phyloP scores from a whole-genome alignment of 768 basidiomycete genomes.

The Phaeotremella fagi region DNA sequence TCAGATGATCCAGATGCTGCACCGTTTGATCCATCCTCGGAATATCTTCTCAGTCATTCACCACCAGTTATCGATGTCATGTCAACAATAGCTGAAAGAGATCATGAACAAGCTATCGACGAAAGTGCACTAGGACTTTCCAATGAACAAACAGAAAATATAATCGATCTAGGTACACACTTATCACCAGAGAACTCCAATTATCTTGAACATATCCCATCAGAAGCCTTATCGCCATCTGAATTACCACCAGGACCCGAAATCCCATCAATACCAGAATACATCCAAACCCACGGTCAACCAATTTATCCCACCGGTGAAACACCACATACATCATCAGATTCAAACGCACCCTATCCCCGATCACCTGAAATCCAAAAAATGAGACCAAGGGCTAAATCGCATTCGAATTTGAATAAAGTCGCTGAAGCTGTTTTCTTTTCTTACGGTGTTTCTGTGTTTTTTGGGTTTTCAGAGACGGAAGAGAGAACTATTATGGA shows the following conservation, averaged over 20 bases:
- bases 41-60: conserved; percentile 56
- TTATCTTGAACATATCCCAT: conserved; percentile 29
- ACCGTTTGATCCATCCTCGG: conserved; percentile 52
- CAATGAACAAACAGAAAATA: neutral
- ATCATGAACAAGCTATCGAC: conserved; percentile 17
- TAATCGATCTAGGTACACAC: conserved; percentile 22
- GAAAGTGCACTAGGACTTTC: neutral
- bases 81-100: neutral
- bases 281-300: neutral
- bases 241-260: conserved; percentile 16
- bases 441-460: conserved; percentile 79
- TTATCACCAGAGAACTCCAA: conserved; percentile 25
- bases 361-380: neutral
- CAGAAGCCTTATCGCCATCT: conserved; percentile 25
- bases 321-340: neutral
- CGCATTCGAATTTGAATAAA: conserved; percentile 21
- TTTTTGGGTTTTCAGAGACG: conserved; percentile 75
- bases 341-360: neutral
- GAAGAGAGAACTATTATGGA: conserved; percentile 81
- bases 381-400: conserved; percentile 12
- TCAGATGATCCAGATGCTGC: conserved; percentile 26
- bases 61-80: conserved; percentile 13
- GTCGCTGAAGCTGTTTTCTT: conserved; percentile 52
- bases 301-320: neutral
- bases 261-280: neutral